phyloP scores from a whole-genome alignment of 371 early-diverging fungal genomes.

The Dichotomocladium elegans region DNA sequence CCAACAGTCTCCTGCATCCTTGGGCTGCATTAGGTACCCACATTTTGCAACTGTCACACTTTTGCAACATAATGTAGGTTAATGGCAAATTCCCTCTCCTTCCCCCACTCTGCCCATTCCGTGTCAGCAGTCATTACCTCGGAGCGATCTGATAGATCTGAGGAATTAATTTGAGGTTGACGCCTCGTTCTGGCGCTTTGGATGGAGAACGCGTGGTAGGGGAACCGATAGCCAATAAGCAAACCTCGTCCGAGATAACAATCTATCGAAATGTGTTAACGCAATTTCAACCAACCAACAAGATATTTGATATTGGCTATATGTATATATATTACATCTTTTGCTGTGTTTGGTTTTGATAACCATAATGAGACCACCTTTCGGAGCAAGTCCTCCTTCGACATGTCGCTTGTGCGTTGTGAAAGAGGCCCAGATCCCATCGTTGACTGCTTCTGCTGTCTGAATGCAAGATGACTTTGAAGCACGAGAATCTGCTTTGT shows the following conservation, averaged over 20 bases:
- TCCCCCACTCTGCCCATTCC: slow-evolving; percentile 46
- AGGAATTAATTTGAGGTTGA: background rate
- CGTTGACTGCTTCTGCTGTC: background rate
- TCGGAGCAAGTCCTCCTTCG: too few species aligned
- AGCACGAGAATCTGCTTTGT: slow-evolving; percentile 38
- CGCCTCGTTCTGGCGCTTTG: too few species aligned
- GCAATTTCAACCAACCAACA: too few species aligned
- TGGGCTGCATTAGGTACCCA: slow-evolving; percentile 60
- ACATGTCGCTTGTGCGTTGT: slow-evolving; percentile 39
- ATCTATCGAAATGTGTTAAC: too few species aligned
- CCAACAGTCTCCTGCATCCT: slow-evolving; percentile 67
- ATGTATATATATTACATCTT: slow-evolving; percentile 48
- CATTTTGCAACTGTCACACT: slow-evolving; percentile 62
- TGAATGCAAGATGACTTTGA: slow-evolving; percentile 3
- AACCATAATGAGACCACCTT: too few species aligned
- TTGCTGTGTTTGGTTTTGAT: slow-evolving; percentile 31
- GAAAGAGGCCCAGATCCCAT: background rate
- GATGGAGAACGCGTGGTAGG: too few species aligned
- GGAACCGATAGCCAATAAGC: too few species aligned
- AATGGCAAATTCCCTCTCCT: slow-evolving; percentile 17
- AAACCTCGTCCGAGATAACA: too few species aligned
- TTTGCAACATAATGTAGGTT: slow-evolving; percentile 31
- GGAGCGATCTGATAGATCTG: background rate
- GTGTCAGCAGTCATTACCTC: slow-evolving; percentile 11
- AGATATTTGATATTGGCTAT: too few species aligned